Base-by-base conservation (phyloP, 441 rosid species). In the Croton setiger region DNA sequence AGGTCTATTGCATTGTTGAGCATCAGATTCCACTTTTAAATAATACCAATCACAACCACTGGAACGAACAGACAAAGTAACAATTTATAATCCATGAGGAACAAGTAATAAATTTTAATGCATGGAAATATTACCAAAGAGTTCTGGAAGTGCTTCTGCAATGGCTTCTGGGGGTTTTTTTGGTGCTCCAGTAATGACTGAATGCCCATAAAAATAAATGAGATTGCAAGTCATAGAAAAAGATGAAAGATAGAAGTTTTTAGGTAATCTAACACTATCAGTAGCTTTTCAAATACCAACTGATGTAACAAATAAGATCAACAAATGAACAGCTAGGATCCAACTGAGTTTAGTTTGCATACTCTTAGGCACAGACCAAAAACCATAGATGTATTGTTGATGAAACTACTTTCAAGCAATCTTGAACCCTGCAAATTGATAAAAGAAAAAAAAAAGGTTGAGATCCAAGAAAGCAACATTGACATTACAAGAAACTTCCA, bases 301-400 rank as follows among this genome's bases (percentile, higher is more conserved):
- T 14, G 14, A 60, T 59, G 53, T 51, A 35, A 71, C n/a, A 66
- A 36, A 21, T 49, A 60, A 54, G 70, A 47, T 64, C 60, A 48
- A 60, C 21, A 60, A 55, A 2, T 60, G 58, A 41, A 63, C 39
- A 33, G 12, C 61, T 63, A 67, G 75, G 68, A 43, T 60, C 39
- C 62, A 57, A 67, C n/a, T 33, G 27, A 57, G 53, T 44, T 70
- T 33, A 74, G 78, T 65, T 67, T 60, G 75, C 89, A 76, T 86
- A 93, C 98, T 77, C 92, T 85, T 55, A 93, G 76, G 84, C 97
- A 91, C 39, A 86, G 84, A 61, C 98, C 86, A 66, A 93, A 91
- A 71, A 91, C 95, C 97, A 93, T 89, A 20, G 96, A 91, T 61
- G 97, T 93, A 62, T 91, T 93, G 72, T 93, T 93, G 84, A 91